phyloP scores from a whole-genome alignment of 345 rosid species.

The Salix arbutifolia region DNA sequence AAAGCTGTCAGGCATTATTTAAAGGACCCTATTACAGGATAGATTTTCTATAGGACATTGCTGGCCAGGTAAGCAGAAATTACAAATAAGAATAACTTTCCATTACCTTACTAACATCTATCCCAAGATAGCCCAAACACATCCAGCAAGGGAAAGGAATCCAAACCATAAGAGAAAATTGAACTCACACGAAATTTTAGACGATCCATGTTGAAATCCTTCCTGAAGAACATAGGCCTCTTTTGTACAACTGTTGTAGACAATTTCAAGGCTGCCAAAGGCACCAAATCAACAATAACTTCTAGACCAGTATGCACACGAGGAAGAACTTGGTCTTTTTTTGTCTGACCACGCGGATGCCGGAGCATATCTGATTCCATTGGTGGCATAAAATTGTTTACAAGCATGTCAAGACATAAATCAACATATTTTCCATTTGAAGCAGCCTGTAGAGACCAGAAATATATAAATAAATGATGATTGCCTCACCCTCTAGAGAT shows the following conservation, averaged over 20 bases:
- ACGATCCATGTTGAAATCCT: constrained; percentile 20
- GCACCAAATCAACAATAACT: constrained; percentile 55
- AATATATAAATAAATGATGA: not conserved
- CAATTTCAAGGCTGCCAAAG: constrained; percentile 68
- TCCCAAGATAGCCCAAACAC: not conserved
- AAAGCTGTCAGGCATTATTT: not conserved
- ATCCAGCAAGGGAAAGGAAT: not conserved
- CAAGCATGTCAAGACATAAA: constrained; percentile 61
- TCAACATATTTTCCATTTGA: constrained; percentile 64
- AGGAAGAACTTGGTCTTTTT: constrained; percentile 60
- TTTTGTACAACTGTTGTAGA: constrained; percentile 43
- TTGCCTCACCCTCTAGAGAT: not conserved
- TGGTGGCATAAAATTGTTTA: constrained; percentile 68
- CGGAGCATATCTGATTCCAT: constrained; percentile 30
- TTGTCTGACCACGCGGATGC: constrained; percentile 38
- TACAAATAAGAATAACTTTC: not conserved
- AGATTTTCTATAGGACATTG: not conserved
- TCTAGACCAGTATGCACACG: constrained; percentile 66
- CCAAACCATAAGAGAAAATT: not conserved
- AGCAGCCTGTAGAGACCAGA: constrained; percentile 50
- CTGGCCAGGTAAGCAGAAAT: not conserved
- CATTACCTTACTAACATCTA: not conserved
- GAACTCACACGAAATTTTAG: constrained; percentile 36
- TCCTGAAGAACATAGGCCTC: constrained; percentile 52
- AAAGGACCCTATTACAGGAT: not conserved